Evolutionary conservation across 1,284 basidiomycete genomes (phyloP).

Genomic region (Marasmius tenuissimus): DNA sequence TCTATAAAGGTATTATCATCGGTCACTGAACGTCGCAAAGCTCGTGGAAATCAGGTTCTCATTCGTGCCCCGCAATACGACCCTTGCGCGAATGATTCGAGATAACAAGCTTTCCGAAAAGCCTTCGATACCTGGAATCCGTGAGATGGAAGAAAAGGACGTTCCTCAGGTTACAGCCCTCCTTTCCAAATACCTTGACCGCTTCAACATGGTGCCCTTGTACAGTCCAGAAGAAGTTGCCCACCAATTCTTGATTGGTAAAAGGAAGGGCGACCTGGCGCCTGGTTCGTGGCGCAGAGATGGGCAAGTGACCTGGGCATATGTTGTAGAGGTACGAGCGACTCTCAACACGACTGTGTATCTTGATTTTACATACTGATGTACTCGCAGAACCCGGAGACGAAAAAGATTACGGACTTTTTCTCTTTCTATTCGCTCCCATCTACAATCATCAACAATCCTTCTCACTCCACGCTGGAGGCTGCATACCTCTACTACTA

Average conservation of each 20-base stretch:
- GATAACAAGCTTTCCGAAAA: constrained; percentile 66
- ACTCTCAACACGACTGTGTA: not conserved
- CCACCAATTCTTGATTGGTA: constrained; percentile 89
- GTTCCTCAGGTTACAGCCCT: constrained; percentile 73
- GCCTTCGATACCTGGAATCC: constrained; percentile 60
- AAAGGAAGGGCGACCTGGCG: constrained; percentile 49
- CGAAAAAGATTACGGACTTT: constrained; percentile 89
- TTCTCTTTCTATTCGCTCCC: constrained; percentile 98
- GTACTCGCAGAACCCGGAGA: constrained; percentile 67
- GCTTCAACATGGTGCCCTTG: constrained; percentile 84
- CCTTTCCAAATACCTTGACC: constrained; percentile 79
- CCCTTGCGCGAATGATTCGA: constrained; percentile 83
- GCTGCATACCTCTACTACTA: constrained; percentile 96
- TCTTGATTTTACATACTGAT: constrained; percentile 4
- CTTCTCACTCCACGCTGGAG: constrained; percentile 68
- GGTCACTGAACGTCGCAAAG: constrained; percentile 90
- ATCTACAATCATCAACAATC: constrained; percentile 79
- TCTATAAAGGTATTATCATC: constrained; percentile 81
- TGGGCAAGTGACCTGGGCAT: constrained; percentile 93
- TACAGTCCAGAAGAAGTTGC: constrained; percentile 80
- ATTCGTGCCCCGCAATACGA: constrained; percentile 81
- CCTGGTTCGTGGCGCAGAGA: constrained; percentile 52
- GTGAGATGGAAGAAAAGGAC: constrained; percentile 88
- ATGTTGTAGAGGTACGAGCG: constrained; percentile 87
- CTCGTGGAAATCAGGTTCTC: constrained; percentile 92